Evolutionary conservation across 305 asterid genomes (phyloP).

Genomic region (Striga hermonthica): DNA sequence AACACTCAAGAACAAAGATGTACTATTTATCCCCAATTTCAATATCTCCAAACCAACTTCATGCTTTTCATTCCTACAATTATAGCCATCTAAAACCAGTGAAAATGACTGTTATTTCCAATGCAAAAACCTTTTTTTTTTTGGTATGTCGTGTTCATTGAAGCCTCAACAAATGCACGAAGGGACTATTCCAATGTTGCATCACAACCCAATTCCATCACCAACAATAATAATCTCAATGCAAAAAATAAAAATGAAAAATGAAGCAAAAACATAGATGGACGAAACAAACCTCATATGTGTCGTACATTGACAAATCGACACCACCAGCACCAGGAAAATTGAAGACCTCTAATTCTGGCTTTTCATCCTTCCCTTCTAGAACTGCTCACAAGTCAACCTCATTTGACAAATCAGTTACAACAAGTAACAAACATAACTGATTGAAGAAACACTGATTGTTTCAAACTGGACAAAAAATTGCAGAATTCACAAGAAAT

Average conservation of each 20-base stretch:
- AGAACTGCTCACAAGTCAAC: slow-evolving; percentile 49
- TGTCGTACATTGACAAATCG: slow-evolving; percentile 88
- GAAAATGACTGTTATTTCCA: too few relatives aligned
- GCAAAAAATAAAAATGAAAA: too few relatives aligned
- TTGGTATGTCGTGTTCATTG: slow-evolving; percentile 78
- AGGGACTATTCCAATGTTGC: slow-evolving; percentile 55
- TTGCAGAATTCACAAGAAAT: not conserved
- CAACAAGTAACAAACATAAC: not conserved
- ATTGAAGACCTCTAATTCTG: slow-evolving; percentile 75
- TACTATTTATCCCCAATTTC: too few relatives aligned
- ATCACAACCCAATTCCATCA: slow-evolving; percentile 23
- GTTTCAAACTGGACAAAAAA: not conserved
- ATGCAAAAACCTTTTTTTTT: slow-evolving; percentile 82
- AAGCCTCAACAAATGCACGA: slow-evolving; percentile 80
- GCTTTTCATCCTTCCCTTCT: slow-evolving; percentile 43
- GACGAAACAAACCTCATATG: slow-evolving; percentile 66
- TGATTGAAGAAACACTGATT: not conserved
- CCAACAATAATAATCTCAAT: not conserved
- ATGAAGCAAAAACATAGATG: too few relatives aligned
- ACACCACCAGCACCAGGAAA: slow-evolving; percentile 89
- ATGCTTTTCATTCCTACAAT: too few relatives aligned
- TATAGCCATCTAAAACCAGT: too few relatives aligned
- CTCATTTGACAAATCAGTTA: not conserved
- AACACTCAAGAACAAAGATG: too few relatives aligned
- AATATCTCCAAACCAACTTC: too few relatives aligned